Conservation (phyloP, 202 grass and related monocot species). For the Panicum hallii region DNA sequence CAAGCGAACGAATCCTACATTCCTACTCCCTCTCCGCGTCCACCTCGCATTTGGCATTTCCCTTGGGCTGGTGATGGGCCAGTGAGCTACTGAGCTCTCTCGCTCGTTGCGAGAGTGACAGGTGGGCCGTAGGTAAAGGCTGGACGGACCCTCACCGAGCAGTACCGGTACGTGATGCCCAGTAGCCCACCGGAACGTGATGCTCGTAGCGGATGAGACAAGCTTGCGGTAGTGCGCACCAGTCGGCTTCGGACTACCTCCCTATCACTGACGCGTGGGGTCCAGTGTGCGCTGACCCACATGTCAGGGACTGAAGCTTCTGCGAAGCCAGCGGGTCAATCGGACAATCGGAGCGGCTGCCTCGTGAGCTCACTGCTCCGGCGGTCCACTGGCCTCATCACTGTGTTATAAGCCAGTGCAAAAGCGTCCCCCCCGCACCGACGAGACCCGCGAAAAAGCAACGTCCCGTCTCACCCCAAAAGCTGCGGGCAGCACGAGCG, state of each 20-base stretch:
- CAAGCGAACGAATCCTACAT: not conserved
- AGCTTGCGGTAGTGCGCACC: not conserved
- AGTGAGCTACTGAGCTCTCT: not conserved
- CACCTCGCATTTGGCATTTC: not conserved
- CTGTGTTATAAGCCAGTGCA: not conserved
- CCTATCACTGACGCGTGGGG: not conserved
- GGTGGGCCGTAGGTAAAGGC: not conserved
- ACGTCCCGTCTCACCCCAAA: slow-evolving; percentile 13
- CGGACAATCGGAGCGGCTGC: not conserved
- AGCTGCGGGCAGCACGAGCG: not conserved
- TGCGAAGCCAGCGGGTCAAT: no score
- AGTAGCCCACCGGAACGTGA: not conserved
- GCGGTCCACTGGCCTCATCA: not conserved
- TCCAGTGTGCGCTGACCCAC: not conserved
- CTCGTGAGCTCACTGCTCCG: not conserved
- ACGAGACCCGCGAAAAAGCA: slow-evolving; percentile 42
- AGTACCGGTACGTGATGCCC: not conserved
- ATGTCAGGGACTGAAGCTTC: not conserved
- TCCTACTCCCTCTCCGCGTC: not conserved
- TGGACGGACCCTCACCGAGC: not conserved
- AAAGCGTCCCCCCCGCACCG: slow-evolving; percentile 3
- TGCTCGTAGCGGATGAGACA: not conserved
- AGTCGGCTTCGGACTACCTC: not conserved
- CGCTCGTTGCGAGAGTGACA: not conserved
- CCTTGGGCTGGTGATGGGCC: not conserved